Percentiles rank a stretch among this genome's conserved stretches.
Conservation (phyloP, 176 grass and related monocot species). For the maize (Zea mays) region DNA sequence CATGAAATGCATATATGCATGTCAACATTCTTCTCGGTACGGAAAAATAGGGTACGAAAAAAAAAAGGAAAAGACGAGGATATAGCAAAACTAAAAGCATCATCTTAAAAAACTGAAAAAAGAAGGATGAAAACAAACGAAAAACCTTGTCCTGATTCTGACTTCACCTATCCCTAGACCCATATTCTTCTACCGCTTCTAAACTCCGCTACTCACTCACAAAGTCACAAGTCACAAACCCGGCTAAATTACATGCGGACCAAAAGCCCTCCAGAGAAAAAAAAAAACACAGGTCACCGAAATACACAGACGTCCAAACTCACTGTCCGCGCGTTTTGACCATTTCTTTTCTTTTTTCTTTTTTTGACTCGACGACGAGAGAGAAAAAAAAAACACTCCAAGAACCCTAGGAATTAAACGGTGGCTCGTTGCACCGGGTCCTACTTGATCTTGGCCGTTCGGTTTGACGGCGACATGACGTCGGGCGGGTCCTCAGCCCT, state of each 20-base stretch:
- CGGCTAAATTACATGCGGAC: constrained; percentile 56
- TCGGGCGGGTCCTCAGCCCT: constrained; percentile 39
- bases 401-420: constrained; percentile 28
- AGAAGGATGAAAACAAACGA: neutral
- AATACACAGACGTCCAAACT: constrained; percentile 41
- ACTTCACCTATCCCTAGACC: constrained; percentile 43
- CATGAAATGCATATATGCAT: constrained; percentile 22
- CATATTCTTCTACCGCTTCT: constrained; percentile 38
- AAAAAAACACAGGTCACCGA: constrained; percentile 29
- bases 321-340: constrained; percentile 29
- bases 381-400: constrained; percentile 35
- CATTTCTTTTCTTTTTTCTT: neutral
- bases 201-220: constrained; percentile 42
- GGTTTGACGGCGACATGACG: constrained; percentile 25
- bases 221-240: constrained; percentile 34
- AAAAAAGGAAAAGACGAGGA: too few species aligned
- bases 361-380: constrained; percentile 22
- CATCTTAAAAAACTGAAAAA: too few species aligned
- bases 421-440: constrained; percentile 1
- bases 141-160: constrained; percentile 43
- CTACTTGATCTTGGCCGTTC: constrained; percentile 19
- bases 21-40: constrained; percentile 29
- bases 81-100: too few species aligned
- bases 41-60: too few species aligned
- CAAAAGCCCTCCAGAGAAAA: constrained; percentile 34